Evolutionary conservation across 805 yeast species (phyloP).

Genomic region (Nakazawaea molendinolei): DNA sequence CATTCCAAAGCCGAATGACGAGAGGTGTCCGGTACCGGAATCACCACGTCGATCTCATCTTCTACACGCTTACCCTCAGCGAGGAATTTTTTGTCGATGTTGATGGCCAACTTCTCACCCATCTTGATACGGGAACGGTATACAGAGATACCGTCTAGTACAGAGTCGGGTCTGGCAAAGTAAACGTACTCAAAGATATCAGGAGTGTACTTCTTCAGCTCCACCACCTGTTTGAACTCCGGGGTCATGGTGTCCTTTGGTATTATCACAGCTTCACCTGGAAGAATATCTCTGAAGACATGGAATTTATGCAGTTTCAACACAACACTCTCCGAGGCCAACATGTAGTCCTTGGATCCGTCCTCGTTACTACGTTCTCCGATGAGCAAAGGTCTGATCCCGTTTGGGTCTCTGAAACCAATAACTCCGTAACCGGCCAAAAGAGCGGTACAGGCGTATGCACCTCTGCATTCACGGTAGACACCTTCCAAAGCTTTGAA

Average conservation of each 20-base stretch:
- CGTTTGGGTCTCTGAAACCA: slow-evolving; percentile 97
- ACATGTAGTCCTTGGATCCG: slow-evolving; percentile 81
- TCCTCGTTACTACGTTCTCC: slow-evolving; percentile 73
- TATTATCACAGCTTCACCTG: slow-evolving; percentile 95
- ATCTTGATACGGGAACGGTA: slow-evolving; percentile 87
- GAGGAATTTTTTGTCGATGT: slow-evolving; percentile 40
- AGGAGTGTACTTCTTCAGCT: slow-evolving; percentile 75
- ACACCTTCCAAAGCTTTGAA: slow-evolving; percentile 83
- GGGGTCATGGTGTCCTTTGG: slow-evolving; percentile 71
- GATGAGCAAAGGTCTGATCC: slow-evolving; percentile 82
- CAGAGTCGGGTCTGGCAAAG: slow-evolving; percentile 96
- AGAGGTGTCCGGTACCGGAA: slow-evolving; percentile 98
- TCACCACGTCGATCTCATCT: slow-evolving; percentile 80
- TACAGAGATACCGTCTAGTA: slow-evolving; percentile 93
- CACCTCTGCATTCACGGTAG: slow-evolving; percentile 79
- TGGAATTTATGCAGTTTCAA: slow-evolving; percentile 85
- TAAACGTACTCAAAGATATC: slow-evolving; percentile 96
- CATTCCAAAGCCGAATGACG: slow-evolving; percentile 91
- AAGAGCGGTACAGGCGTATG: slow-evolving; percentile 94
- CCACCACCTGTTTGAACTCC: slow-evolving; percentile 81
- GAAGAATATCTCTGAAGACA: slow-evolving; percentile 73
- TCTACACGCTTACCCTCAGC: slow-evolving; percentile 34
- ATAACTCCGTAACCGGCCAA: slow-evolving; percentile 93
- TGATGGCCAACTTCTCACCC: slow-evolving; percentile 86
- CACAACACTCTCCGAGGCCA: slow-evolving; percentile 93